These are phyloP conservation scores for Suhomyces prunicola DNA, from an alignment of 805 yeast species.

Conservation along the genomic window DNA sequence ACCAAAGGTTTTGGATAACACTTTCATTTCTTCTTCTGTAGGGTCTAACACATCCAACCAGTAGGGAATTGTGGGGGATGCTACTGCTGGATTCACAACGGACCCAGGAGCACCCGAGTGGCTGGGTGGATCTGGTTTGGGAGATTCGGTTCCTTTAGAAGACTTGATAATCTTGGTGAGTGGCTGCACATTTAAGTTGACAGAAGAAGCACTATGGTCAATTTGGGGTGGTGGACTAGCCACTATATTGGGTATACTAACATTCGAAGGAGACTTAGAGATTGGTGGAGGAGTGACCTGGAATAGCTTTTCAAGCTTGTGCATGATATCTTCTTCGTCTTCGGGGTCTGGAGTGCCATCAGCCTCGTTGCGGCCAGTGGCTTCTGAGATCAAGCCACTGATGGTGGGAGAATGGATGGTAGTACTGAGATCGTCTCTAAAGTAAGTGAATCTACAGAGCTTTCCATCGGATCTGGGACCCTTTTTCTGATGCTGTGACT, in stretches of 20 bases:
- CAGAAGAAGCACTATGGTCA: background rate
- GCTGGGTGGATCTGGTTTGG: slow-evolving; percentile 3
- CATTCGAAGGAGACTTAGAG: slow-evolving; percentile 8
- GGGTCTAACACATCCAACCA: slow-evolving; percentile 95
- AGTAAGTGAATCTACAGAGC: slow-evolving; percentile 77
- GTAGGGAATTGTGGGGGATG: slow-evolving; percentile 27
- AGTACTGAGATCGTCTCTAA: slow-evolving; percentile 84
- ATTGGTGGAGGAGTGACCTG: slow-evolving; percentile 19
- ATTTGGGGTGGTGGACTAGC: slow-evolving; percentile 1
- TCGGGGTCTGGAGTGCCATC: background rate
- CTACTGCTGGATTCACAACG: slow-evolving; percentile 5
- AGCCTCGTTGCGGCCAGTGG: background rate
- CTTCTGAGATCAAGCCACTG: slow-evolving; percentile 56
- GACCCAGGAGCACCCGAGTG: slow-evolving; percentile 10
- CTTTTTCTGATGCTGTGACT: background rate
- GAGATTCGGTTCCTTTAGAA: slow-evolving; percentile 1
- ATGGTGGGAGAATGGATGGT: slow-evolving; percentile 88
- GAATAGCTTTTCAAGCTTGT: slow-evolving; percentile 22
- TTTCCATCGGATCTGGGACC: slow-evolving; percentile 9
- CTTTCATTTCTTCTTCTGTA: slow-evolving; percentile 96
- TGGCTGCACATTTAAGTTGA: background rate
- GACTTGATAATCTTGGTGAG: slow-evolving; percentile 2
- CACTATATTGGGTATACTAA: slow-evolving; percentile 5
- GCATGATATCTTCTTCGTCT: slow-evolving; percentile 4
- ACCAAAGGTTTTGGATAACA: slow-evolving; percentile 82